These are phyloP conservation scores for Lachancea sp. DNA, from an alignment of 805 yeast species.

Conservation along the genomic window DNA sequence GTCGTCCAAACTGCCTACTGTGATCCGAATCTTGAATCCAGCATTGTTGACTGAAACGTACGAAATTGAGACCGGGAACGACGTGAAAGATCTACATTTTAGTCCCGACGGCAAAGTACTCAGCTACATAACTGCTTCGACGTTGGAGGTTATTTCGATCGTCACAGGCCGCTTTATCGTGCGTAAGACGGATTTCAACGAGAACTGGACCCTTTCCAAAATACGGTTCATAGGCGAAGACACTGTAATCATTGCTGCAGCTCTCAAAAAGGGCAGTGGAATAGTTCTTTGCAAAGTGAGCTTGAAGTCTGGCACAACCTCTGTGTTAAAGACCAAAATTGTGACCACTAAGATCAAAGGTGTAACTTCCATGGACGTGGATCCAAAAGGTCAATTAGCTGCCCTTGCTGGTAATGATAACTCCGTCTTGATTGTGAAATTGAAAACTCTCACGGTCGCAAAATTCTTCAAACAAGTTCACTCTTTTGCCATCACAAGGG, in stretches of 20 bases:
- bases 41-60: constrained; percentile 47
- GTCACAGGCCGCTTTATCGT: constrained; percentile 36
- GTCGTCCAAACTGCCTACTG: constrained; percentile 59
- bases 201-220: constrained; percentile 30
- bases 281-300: constrained; percentile 30
- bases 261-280: constrained; percentile 37
- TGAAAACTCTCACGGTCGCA: constrained; percentile 45
- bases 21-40: constrained; percentile 54
- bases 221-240: constrained; percentile 33
- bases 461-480: constrained; percentile 58
- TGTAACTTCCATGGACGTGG: constrained; percentile 47
- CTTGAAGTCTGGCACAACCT: constrained; percentile 22
- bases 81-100: constrained; percentile 59
- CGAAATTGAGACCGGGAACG: constrained; percentile 48
- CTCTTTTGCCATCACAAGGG: constrained; percentile 68
- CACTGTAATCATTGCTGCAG: constrained; percentile 39
- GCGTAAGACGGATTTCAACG: constrained; percentile 33
- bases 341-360: constrained; percentile 40
- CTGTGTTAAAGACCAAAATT: constrained; percentile 21
- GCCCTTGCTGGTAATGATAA: constrained; percentile 51
- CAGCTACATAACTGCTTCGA: constrained; percentile 52
- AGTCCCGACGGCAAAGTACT: constrained; percentile 61
- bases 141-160: constrained; percentile 40
- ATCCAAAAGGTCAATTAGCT: constrained; percentile 28
- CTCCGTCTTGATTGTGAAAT: constrained; percentile 52